Conservation (phyloP, 352 stramenopile species). For the Phytopythium ostracodes region DNA sequence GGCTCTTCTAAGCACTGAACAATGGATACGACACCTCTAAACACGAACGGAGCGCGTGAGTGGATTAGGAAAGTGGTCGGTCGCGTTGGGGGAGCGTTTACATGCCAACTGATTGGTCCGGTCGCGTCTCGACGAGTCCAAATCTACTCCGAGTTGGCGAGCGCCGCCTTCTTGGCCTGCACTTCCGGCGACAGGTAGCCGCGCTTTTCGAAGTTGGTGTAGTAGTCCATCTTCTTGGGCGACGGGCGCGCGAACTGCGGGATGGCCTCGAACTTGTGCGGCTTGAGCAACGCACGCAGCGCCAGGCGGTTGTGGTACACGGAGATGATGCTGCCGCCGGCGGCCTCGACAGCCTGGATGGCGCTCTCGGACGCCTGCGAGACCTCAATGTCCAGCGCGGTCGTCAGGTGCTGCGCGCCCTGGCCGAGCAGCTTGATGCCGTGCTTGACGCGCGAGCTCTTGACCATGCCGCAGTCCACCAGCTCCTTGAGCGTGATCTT, state of each 20-base stretch:
- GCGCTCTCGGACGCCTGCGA: slow-evolving; percentile 90
- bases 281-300: slow-evolving; percentile 92
- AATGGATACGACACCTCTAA: not conserved
- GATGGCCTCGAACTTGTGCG: slow-evolving; percentile 95
- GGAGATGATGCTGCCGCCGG: slow-evolving; percentile 93
- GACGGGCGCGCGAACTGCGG: slow-evolving; percentile 92
- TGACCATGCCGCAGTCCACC: slow-evolving; percentile 87
- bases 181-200: slow-evolving; percentile 97
- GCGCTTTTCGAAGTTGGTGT: slow-evolving; percentile 94
- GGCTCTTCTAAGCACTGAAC: not conserved
- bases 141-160: slow-evolving; percentile 50
- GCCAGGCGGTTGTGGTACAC: slow-evolving; percentile 97
- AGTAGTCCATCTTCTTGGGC: slow-evolving; percentile 97
- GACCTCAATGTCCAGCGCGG: slow-evolving; percentile 95
- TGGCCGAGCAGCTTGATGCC: slow-evolving; percentile 95
- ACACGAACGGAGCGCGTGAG: not conserved
- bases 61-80: not conserved
- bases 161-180: slow-evolving; percentile 86
- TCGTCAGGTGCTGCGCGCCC: slow-evolving; percentile 81
- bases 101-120: not conserved
- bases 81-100: not conserved
- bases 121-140: too few relatives aligned
- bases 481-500: slow-evolving; percentile 94
- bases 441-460: slow-evolving; percentile 90
- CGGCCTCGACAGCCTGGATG: slow-evolving; percentile 94